A percentile compares a stretch with the other conserved stretches of the same genome.
Evolutionary conservation across 306 rosid genomes (phyloP).

Genomic region (Crotalaria pallida): DNA sequence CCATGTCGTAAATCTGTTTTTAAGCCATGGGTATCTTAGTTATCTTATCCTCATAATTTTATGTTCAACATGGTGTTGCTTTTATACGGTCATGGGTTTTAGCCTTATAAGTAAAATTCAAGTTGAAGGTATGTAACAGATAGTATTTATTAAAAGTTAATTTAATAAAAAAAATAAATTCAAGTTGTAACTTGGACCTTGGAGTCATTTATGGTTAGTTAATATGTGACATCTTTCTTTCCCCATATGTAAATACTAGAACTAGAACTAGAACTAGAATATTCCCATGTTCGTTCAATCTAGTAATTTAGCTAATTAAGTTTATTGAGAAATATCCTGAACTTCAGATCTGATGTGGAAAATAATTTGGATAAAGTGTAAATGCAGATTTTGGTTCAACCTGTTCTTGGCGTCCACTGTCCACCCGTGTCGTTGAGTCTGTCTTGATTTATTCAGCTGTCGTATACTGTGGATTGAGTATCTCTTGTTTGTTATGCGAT

Average conservation of each 20-base stretch:
- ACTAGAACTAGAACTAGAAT: background rate
- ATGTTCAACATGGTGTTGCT: conserved; percentile 1
- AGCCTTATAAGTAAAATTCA: background rate
- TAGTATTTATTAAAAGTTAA: background rate
- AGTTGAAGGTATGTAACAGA: background rate
- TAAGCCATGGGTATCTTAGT: background rate
- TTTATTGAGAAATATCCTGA: background rate
- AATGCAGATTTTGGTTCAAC: conserved; percentile 11
- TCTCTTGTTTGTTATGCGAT: background rate
- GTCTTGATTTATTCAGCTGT: background rate
- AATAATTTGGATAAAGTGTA: background rate
- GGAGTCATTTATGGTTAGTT: background rate
- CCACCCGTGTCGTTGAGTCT: background rate
- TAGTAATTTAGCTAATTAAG: background rate
- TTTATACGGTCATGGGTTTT: background rate
- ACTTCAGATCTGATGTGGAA: background rate
- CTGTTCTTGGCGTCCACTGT: background rate
- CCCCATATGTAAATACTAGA: background rate
- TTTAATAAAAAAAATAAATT: background rate
- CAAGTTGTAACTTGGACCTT: background rate
- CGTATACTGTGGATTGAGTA: background rate
- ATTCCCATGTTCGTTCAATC: background rate
- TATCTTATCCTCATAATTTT: conserved; percentile 7
- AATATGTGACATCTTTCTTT: background rate
- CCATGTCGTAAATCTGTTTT: background rate